Conservation (phyloP, 257 asterid species). For the Coffea eugenioides region DNA sequence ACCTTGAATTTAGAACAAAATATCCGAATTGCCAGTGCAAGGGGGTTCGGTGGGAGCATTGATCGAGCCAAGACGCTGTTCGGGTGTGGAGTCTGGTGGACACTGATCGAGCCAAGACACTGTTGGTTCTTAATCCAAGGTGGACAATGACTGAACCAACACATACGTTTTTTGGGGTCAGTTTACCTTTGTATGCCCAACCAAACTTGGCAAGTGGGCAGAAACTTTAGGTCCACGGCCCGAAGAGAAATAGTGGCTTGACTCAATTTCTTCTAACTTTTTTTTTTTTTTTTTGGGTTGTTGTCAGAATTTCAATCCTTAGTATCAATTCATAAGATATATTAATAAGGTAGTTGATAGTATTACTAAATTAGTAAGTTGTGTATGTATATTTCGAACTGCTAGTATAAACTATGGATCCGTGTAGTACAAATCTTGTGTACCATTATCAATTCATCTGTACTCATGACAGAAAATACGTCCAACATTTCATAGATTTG, state of each 20-base stretch:
- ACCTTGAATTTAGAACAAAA: conserved; percentile 13
- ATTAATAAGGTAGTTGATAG: too few relatives aligned
- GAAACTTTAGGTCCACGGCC: not conserved
- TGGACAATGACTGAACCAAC: conserved; percentile 30
- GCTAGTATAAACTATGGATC: too few relatives aligned
- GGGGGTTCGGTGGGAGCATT: not conserved
- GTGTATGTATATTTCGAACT: too few relatives aligned
- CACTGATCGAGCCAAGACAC: conserved; percentile 41
- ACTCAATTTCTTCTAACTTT: not conserved
- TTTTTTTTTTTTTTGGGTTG: too few relatives aligned
- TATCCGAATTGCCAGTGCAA: conserved; percentile 28
- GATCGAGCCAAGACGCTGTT: conserved; percentile 38
- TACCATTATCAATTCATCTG: too few relatives aligned
- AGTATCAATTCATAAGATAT: too few relatives aligned
- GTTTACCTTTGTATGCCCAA: not conserved
- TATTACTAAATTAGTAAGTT: too few relatives aligned
- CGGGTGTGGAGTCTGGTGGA: conserved; percentile 27
- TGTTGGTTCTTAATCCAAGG: conserved; percentile 8
- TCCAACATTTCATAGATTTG: too few relatives aligned
- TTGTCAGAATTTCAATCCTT: too few relatives aligned
- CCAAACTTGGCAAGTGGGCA: conserved; percentile 7
- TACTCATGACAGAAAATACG: too few relatives aligned
- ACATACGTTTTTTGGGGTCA: conserved; percentile 10
- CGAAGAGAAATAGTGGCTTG: not conserved
- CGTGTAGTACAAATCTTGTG: too few relatives aligned